phyloP scores from a whole-genome alignment of 2,329 filamentous ascomycete species.

The Penicillium sp. region DNA sequence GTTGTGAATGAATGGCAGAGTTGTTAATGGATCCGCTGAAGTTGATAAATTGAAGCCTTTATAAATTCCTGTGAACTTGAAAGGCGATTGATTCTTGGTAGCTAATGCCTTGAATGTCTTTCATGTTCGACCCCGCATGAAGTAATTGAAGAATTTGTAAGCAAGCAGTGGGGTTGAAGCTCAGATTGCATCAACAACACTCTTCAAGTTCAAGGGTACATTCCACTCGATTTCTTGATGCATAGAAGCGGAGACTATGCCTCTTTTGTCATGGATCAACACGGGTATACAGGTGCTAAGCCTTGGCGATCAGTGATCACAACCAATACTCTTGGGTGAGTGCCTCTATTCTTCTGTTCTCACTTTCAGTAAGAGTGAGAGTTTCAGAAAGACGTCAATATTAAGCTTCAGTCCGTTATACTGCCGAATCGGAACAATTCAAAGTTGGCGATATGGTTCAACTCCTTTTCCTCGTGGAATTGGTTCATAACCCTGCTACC shows the following conservation, averaged over 20 bases:
- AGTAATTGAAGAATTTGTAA: constrained; percentile 3
- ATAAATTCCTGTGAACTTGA: too few relatives aligned
- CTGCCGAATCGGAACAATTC: neutral
- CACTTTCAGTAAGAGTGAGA: neutral
- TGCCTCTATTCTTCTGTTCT: neutral
- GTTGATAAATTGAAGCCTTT: neutral
- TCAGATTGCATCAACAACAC: neutral
- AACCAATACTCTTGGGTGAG: neutral
- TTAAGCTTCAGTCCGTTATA: neutral
- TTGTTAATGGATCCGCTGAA: neutral
- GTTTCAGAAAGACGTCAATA: neutral
- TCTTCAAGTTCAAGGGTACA: neutral
- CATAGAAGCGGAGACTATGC: neutral
- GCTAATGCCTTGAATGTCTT: neutral
- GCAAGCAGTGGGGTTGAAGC: neutral
- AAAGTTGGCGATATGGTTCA: neutral
- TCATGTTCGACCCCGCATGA: neutral
- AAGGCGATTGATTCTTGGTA: too few relatives aligned
- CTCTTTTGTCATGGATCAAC: neutral
- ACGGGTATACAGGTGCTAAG: neutral
- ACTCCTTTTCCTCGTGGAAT: neutral
- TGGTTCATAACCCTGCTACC: neutral
- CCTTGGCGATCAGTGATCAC: neutral
- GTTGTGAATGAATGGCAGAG: neutral
- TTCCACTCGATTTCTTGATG: neutral